Evolutionary conservation across 2,329 filamentous ascomycete species (phyloP).

Genomic region (Neoscytalidium dimidiatum): DNA sequence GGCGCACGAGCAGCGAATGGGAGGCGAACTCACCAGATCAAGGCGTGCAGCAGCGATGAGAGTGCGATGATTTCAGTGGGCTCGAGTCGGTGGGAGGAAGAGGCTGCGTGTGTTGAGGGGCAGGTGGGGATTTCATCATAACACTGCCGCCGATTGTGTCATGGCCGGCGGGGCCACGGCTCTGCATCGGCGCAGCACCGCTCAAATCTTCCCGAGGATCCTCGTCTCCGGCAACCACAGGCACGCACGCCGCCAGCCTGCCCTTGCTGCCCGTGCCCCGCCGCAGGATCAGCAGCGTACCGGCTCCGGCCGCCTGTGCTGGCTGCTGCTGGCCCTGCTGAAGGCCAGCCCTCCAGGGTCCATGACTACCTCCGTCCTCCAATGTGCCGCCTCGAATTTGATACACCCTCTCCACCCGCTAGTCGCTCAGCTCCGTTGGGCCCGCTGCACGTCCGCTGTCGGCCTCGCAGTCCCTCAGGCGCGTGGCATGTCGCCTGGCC

Average conservation of each 20-base stretch:
- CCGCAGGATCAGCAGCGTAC: slow-evolving; percentile 4
- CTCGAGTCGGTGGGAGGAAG: slow-evolving; percentile 15
- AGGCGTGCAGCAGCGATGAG: slow-evolving; percentile 13
- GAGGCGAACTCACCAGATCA: slow-evolving; percentile 18
- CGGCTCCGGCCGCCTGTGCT: background rate
- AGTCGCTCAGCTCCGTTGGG: background rate
- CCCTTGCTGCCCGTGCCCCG: background rate
- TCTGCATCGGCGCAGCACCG: slow-evolving; percentile 15
- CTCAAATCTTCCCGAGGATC: slow-evolving; percentile 15
- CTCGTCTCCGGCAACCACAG: background rate
- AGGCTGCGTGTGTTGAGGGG: slow-evolving; percentile 18
- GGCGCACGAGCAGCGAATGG: background rate
- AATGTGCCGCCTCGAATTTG: background rate
- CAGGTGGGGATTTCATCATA: slow-evolving; percentile 18
- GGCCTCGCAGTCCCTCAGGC: no score
- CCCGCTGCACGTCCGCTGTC: background rate
- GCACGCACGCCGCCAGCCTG: background rate
- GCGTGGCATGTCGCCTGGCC: background rate
- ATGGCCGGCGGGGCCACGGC: slow-evolving; percentile 18
- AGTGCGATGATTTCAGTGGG: slow-evolving; percentile 17
- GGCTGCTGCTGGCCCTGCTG: background rate
- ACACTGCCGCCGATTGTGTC: slow-evolving; percentile 18
- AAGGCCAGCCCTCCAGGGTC: background rate
- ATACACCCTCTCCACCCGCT: background rate
- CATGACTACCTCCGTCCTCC: background rate